These are phyloP conservation scores for Kernera saxatilis DNA, from an alignment of 345 rosid species.

Conservation along the genomic window DNA sequence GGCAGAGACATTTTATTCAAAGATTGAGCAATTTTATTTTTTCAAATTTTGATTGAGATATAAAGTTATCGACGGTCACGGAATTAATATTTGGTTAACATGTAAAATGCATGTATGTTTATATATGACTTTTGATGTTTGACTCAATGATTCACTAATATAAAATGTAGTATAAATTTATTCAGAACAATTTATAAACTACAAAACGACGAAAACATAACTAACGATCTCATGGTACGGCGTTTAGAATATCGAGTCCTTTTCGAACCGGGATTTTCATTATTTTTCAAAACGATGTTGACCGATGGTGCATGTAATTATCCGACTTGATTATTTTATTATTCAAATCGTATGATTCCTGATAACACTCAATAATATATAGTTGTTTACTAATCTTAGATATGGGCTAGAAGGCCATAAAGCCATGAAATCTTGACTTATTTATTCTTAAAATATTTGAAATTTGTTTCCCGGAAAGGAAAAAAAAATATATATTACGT, in stretches of 20 bases:
- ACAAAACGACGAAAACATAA: background rate
- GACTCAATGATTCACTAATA: background rate
- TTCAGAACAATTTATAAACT: background rate
- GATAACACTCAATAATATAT: background rate
- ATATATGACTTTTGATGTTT: background rate
- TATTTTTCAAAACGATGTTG: background rate
- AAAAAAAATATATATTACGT: background rate
- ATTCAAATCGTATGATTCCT: background rate
- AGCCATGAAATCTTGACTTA: background rate
- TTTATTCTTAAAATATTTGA: background rate
- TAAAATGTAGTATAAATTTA: background rate
- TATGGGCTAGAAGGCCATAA: background rate
- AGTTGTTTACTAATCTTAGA: background rate
- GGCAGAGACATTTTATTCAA: background rate
- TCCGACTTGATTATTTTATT: background rate
- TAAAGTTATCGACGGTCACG: background rate
- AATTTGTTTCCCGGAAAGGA: background rate
- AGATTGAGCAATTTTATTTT: background rate
- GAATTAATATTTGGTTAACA: background rate
- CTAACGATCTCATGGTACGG: constrained; percentile 5
- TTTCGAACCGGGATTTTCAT: background rate
- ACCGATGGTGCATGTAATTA: background rate
- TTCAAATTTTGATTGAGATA: background rate
- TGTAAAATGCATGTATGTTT: background rate
- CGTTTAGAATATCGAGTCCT: constrained; percentile 10